Percentiles rank a stretch among this genome's conserved stretches.
These are phyloP conservation scores for Trametes polyzona DNA, from an alignment of 1,284 basidiomycete species.

Conservation along the genomic window DNA sequence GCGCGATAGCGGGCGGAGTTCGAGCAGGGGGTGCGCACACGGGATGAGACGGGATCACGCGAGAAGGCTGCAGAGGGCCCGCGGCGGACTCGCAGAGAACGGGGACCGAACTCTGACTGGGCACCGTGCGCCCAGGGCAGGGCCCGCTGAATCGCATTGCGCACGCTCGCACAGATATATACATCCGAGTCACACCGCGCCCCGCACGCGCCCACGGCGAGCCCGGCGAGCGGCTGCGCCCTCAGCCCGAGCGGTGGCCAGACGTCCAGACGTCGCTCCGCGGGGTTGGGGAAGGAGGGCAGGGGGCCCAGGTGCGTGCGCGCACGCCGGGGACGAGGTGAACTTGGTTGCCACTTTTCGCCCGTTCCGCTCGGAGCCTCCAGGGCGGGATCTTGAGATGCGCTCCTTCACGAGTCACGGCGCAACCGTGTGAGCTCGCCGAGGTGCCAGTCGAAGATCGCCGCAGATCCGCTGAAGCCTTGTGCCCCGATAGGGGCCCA, in stretches of 20 bases:
- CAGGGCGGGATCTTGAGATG: slow-evolving; percentile 12
- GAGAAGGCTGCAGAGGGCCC: too few relatives aligned
- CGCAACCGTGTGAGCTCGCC: slow-evolving; percentile 13
- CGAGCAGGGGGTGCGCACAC: not conserved
- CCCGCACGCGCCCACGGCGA: not conserved
- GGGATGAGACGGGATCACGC: slow-evolving; percentile 5
- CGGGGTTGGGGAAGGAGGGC: not conserved
- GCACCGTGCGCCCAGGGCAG: not conserved
- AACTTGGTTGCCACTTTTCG: slow-evolving; percentile 7
- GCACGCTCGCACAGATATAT: not conserved
- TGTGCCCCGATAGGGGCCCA: slow-evolving; percentile 9
- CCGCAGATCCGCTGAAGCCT: slow-evolving; percentile 16
- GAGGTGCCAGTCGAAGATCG: slow-evolving; percentile 20
- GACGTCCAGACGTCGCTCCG: not conserved
- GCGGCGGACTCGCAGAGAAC: slow-evolving; percentile 1
- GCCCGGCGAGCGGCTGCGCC: not conserved
- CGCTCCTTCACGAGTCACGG: not conserved
- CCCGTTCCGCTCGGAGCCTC: slow-evolving; percentile 15
- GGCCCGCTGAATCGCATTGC: not conserved
- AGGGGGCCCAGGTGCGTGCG: not conserved
- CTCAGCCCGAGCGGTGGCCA: not conserved
- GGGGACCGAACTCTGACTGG: slow-evolving; percentile 12
- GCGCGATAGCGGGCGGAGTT: not conserved
- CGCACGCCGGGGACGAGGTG: not conserved
- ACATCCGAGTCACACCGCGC: not conserved